Base-by-base conservation (phyloP, 2,329 filamentous ascomycete species). In the Colletotrichum sp. region DNA sequence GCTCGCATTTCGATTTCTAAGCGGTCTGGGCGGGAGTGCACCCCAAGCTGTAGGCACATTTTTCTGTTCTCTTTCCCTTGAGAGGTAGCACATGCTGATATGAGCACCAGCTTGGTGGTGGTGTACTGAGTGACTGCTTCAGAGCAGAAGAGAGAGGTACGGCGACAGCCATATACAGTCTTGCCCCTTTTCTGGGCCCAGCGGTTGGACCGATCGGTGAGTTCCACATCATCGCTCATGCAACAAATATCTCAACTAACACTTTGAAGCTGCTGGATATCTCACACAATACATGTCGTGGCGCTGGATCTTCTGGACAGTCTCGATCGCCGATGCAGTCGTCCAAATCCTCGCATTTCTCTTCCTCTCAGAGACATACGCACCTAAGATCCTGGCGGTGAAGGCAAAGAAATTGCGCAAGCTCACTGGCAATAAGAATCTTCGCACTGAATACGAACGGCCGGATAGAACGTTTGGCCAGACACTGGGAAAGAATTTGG, bases 1-100 rank as follows among this genome's bases (percentile, higher is more conserved):
- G 75, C 82, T 90, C 16, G 83, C 86, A 5, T 90, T 89, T 77
- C 86, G 89, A 2, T 88, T 90, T 66, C 78, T 90, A 8, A 85
- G 85, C 76, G 89, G 89, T 6, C 75, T 89, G 0, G 87, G 85
- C 4, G 87, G 86, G 5, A 86, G 85, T 32, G 86, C 86, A 3
- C 86, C 87, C 8, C 84, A 89, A 78, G 88, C 89, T 59, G 85
- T 83, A 78, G 10, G 82, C 15, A 22, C 4, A 59, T 57, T 28
- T 26, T 3, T 15, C 3, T 34, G 9, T 55, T 12, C 22, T n/a
- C 0, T 2, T 3, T 16, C 9, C 16, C n/a, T 15, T 13, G 1
- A 5, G 15, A 26, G 1, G 26, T 3, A n/a, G 12, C 6, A 65
- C 4, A 30, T 2, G 2, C 36, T 75, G 16, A 72, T 12, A 10